Conservation (phyloP, 345 rosid species). For the Abelmoschus esculentus region DNA sequence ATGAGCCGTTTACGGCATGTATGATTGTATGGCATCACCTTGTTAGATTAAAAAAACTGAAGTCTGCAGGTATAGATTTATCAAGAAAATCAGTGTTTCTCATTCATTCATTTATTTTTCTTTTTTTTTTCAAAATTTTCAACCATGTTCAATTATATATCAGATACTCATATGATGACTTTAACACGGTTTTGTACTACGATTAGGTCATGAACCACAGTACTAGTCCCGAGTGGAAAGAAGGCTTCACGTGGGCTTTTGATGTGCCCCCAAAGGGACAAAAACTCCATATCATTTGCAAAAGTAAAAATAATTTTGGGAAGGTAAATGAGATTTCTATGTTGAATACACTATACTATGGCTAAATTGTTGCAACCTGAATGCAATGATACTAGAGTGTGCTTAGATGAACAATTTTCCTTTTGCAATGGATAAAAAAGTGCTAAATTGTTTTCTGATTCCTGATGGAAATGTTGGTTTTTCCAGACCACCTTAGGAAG, state of each 20-base stretch:
- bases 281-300: conserved; percentile 87
- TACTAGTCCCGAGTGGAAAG: conserved; percentile 76
- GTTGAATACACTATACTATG: not conserved
- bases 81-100: not conserved
- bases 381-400: no score
- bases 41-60: not conserved
- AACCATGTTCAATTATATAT: no score
- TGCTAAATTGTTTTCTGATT: not conserved
- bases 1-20: not conserved
- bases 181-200: not conserved
- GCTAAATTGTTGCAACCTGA: not conserved
- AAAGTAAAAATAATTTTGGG: conserved; percentile 81
- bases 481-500: conserved; percentile 73
- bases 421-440: no score
- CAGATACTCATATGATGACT: not conserved
- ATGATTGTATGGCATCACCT: not conserved
- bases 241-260: conserved; percentile 83
- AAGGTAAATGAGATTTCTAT: conserved; percentile 44
- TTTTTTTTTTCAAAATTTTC: no score
- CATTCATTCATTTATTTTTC: not conserved
- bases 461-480: conserved; percentile 9
- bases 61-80: not conserved
- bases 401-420: not conserved
- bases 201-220: conserved; percentile 65
- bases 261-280: conserved; percentile 93